phyloP scores from a whole-genome alignment of 73 alveolate genomes.

The Tetrahymena malaccensis region DNA sequence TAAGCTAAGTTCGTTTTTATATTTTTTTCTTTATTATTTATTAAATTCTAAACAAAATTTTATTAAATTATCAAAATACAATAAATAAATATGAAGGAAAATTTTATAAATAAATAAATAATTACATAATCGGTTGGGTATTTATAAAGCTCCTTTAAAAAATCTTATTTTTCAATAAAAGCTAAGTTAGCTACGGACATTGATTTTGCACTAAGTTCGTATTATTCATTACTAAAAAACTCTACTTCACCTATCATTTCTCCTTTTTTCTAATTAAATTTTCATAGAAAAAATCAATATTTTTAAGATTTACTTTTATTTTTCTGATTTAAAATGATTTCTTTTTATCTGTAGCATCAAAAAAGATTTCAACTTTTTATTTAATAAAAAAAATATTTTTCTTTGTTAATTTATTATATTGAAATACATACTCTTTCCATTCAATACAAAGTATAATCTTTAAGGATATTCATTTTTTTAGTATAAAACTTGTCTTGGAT shows the following conservation, averaged over 20 bases:
- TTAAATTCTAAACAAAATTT: no score
- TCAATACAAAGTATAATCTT: not conserved
- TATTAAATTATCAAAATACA: no score
- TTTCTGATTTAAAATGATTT: not conserved
- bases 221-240: not conserved
- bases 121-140: not conserved
- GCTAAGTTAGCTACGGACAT: not conserved
- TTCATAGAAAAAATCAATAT: not conserved
- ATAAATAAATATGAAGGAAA: no score
- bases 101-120: no score
- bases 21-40: no score
- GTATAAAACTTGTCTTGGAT: not conserved
- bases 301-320: not conserved
- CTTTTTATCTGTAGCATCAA: not conserved
- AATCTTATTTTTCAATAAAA: not conserved
- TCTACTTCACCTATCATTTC: not conserved
- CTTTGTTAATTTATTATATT: no score
- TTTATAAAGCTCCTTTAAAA: not conserved
- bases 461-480: not conserved
- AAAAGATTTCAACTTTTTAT: not conserved
- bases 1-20: no score
- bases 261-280: not conserved
- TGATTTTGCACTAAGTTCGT: not conserved
- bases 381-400: no score
- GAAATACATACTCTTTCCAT: not conserved